Evolutionary conservation across 2,329 filamentous ascomycete species (phyloP), one percentile per base, ranked within the genome.

Genomic region (Epichloe brachyelytri): DNA sequence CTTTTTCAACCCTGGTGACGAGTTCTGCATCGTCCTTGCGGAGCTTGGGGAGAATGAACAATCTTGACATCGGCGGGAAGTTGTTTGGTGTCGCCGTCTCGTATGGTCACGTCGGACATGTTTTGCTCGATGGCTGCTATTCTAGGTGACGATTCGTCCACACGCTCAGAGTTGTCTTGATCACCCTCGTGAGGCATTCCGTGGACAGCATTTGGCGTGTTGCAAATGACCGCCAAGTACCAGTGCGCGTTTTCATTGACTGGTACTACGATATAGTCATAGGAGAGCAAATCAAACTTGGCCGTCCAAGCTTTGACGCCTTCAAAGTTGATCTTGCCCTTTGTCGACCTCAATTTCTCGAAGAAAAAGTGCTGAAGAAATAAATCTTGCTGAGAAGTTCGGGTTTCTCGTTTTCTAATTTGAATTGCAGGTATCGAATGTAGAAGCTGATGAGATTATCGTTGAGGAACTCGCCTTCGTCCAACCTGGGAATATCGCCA

Each of bases 281-380:
- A 89, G 5, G 75, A 77, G 60, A 97, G 87, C 8, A 98, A 69
- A 62, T 98, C 87, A 20, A 91, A 76, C 58, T 83, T 88, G 36
- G 85, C 76, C 0, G 93, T 97, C 93, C 93, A 98, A 43, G 81
- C 79, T 63, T 85, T 82, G 51, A 98, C 90, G 4, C 82, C 85
- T 26, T 86, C 80, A 62, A 95, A 96, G 60, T 95, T 89, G 67
- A 95, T 85, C 46, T 71, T 71, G 37, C 79, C 73, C 52, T 73
- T 74, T 7, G 67, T 68, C 34, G 80, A 82, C 17, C 78, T 87
- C 43, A 97, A 74, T 46, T 83, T 84, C 19, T 84, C 80, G 62
- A 86, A 97, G 67, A 97, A 96, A 67, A 88, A 95, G 88, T 93
- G 63, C 90, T 97, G 71, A 95, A 91, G 58, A 95, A 86, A 63